Base-by-base conservation (phyloP, 148 eudicot genomes). In the Chenopodium quinoa region DNA sequence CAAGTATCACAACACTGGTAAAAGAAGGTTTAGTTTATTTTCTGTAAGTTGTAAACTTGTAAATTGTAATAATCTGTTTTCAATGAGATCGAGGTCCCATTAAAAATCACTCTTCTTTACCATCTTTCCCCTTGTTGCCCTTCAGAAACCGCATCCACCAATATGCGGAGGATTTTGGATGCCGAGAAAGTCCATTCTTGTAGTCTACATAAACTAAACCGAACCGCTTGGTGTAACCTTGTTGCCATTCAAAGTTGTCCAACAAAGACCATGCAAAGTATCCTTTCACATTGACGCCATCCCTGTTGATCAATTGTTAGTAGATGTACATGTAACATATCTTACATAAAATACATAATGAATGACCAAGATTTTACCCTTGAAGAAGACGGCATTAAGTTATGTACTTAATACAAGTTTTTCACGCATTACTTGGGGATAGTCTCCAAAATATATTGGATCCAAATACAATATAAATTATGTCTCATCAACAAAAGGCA, bases 251-350 rank as follows among this genome's bases (percentile, higher is more conserved):
- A 37, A 94, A 92, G 87, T 94, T 90, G 89, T 94, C 96, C 75
- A 94, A 58, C 72, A 92, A 86, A 8, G 98, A 94, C 97, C 98
- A 94, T 11, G 94, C 98, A 88, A 94, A 94, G 79, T 92, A 91
- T 73, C 97, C 98, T 78, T 87, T 90, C 73, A 94, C 93, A 82
- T 94, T 83, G 17, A 82, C 87, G 34, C 98, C 98, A 68, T 92
- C 94, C 88, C 98, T 94, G 86, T 73, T 27, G 72, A 85, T 27
- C 58, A 58, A 32, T 76, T 64, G 16, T 29, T 37, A 81, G 2
- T 27, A n/a, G 46, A 25, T 4, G 65, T 71, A 75, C 1, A 22
- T 23, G 17, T 50, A 78, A 27, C 40, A 64, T 23, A 65, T 40
- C 9, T 25, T 68, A 71, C 13, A 19, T 71, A 3, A 62, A 62